Evolutionary conservation across 2,329 filamentous ascomycete species (phyloP), one percentile per base, ranked within the genome.

Genomic region (Aspergillus sp.): DNA sequence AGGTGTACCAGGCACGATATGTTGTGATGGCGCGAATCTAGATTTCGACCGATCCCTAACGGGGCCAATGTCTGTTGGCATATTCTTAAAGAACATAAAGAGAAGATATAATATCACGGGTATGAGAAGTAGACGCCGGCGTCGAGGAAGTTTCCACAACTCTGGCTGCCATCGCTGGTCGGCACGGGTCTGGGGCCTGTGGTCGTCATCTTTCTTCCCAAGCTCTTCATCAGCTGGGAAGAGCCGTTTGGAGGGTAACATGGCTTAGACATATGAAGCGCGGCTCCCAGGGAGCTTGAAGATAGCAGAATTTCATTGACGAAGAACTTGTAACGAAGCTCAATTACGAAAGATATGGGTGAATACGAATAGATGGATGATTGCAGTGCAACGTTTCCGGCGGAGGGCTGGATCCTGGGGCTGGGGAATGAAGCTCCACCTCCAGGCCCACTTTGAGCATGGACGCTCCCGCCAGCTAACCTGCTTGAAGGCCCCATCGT

Each of bases 201-300:
- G 82, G 70, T 87, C 84, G 70, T 88, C 86, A 71, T 88, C 82
- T 68, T 84, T 84, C 74, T 87, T 88, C 57, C 84, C 85, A 58
- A 86, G 78, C 77, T 87, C 84, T 73, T 86, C 84, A 68, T 88
- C 85, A 57, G 75, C 79, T 23, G 77, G 70, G 61, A 82, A 77
- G 19, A 79, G 70, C 65, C 72, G 72, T 64, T 70, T 77, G 72
- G 73, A 62, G 49, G 70, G 64, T 52, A 70, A 63, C 77, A 80
- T 80, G 43, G 46, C 69, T 60, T 61, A 45, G 35, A 40, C 57
- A 62, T 61, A 55, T 61, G 56, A 60, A 43, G 24, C 31, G 43
- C n/a, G 54, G 66, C 68, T 60, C 67, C 58, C 31, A 54, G 39
- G 64, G 64, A 70, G 67, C 68, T 60, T 35, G 33, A 21, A 35